Conservation (phyloP, 768 basidiomycete species). For the Brasilioporus rufonigricans region DNA sequence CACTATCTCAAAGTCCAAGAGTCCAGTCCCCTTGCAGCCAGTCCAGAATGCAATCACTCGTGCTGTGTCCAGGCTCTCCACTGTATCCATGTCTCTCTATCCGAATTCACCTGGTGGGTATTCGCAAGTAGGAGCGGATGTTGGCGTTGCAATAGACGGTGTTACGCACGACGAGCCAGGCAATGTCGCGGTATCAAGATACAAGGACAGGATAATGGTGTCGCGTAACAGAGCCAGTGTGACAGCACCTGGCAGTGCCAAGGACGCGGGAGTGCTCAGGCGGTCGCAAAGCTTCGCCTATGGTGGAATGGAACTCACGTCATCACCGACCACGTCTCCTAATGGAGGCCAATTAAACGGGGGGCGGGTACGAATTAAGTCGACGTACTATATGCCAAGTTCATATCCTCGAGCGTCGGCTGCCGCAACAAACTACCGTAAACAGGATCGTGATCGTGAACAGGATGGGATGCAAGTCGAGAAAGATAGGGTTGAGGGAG, state of each 20-base stretch:
- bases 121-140: constrained; percentile 22
- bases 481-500: constrained; percentile 32
- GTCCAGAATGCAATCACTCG: constrained; percentile 40
- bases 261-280: constrained; percentile 22
- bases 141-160: constrained; percentile 37
- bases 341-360: constrained; percentile 33
- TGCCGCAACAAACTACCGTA: constrained; percentile 35
- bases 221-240: constrained; percentile 23
- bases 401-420: constrained; percentile 54
- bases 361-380: constrained; percentile 67
- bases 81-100: constrained; percentile 48
- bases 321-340: constrained; percentile 35
- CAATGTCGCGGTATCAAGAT: constrained; percentile 31
- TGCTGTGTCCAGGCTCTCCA: constrained; percentile 40
- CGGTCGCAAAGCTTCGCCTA: constrained; percentile 46
- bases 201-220: constrained; percentile 32
- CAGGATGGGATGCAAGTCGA: constrained; percentile 30
- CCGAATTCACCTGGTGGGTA: constrained; percentile 39
- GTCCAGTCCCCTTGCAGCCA: constrained; percentile 37
- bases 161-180: constrained; percentile 43
- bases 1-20: constrained; percentile 21
- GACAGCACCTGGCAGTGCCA: constrained; percentile 17
- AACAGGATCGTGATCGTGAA: constrained; percentile 35
- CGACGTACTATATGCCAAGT: constrained; percentile 59
- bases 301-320: constrained; percentile 49